phyloP scores from a whole-genome alignment of 2,329 filamentous ascomycete genomes.

The Penicillium olsonii region DNA sequence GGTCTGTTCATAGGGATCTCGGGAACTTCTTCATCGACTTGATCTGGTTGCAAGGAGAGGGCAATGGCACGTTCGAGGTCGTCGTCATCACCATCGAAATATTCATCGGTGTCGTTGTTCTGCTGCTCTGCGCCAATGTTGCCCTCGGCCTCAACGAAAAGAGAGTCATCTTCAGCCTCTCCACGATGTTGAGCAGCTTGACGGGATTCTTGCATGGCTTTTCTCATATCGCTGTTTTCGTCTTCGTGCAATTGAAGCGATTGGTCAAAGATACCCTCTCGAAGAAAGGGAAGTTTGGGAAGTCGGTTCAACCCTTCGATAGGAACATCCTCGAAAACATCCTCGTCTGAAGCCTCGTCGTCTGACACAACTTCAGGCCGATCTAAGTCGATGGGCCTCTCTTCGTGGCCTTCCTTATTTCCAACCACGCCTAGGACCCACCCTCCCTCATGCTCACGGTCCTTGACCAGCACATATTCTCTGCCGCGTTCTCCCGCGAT shows the following conservation, averaged over 20 bases:
- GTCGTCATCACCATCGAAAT: constrained; percentile 68
- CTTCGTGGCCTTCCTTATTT: constrained; percentile 73
- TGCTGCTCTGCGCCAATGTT: constrained; percentile 29
- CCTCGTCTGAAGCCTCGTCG: constrained; percentile 65
- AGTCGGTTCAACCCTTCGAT: constrained; percentile 86
- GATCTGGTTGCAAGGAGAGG: constrained; percentile 67
- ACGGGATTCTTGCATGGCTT: constrained; percentile 49
- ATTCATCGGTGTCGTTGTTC: constrained; percentile 48
- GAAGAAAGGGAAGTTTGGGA: constrained; percentile 59
- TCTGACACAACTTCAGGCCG: constrained; percentile 54
- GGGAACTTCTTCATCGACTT: constrained; percentile 43
- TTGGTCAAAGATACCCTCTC: constrained; percentile 39
- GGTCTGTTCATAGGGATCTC: constrained; percentile 46
- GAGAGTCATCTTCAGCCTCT: constrained; percentile 50
- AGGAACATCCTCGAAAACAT: constrained; percentile 88
- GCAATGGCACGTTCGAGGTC: constrained; percentile 81
- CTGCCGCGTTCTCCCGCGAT: constrained; percentile 74
- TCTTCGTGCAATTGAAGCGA: constrained; percentile 33
- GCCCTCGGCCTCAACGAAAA: constrained; percentile 57
- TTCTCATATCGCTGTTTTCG: constrained; percentile 47
- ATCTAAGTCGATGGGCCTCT: constrained; percentile 93
- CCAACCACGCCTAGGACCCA: constrained; percentile 95
- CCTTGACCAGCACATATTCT: constrained; percentile 95
- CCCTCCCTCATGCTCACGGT: constrained; percentile 89
- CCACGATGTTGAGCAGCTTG: constrained; percentile 1